Conservation (phyloP, 768 basidiomycete species). For the Lentinula lateritia region DNA sequence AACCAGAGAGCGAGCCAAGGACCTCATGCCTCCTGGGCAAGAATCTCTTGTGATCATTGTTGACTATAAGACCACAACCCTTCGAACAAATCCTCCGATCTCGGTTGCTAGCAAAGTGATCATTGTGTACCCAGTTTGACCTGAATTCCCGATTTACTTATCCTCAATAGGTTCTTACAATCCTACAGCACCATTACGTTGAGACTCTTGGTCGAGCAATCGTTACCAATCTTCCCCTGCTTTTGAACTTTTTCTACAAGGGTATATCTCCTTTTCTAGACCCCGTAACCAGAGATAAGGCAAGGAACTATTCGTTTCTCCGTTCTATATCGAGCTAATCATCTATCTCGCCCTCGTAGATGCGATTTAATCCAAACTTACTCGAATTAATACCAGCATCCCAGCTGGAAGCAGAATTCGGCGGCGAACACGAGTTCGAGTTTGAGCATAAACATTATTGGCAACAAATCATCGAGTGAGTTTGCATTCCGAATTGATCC, state of each 20-base stretch:
- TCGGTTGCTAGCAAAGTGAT: slow-evolving; percentile 70
- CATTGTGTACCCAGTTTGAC: background rate
- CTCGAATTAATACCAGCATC: slow-evolving; percentile 65
- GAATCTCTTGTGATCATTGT: slow-evolving; percentile 81
- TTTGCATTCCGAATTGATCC: background rate
- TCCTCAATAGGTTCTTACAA: slow-evolving; percentile 50
- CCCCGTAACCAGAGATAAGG: slow-evolving; percentile 86
- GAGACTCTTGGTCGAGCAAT: slow-evolving; percentile 84
- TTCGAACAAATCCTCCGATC: slow-evolving; percentile 81
- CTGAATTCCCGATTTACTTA: background rate
- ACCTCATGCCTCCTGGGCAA: slow-evolving; percentile 81
- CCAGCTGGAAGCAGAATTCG: slow-evolving; percentile 82
- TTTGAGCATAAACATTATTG: slow-evolving; percentile 75
- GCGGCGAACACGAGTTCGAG: slow-evolving; percentile 67
- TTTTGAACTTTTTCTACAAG: slow-evolving; percentile 75
- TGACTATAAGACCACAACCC: slow-evolving; percentile 79
- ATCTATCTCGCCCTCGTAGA: slow-evolving; percentile 31
- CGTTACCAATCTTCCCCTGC: slow-evolving; percentile 73
- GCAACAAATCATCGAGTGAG: slow-evolving; percentile 69
- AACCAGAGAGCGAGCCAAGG: slow-evolving; percentile 79
- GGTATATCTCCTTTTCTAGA: slow-evolving; percentile 85
- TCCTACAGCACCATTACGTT: slow-evolving; percentile 85
- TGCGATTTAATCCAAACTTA: slow-evolving; percentile 86
- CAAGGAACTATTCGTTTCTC: slow-evolving; percentile 18
- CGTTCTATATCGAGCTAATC: background rate